phyloP scores from a whole-genome alignment of 306 rosid species.

The Malus sieversii region DNA sequence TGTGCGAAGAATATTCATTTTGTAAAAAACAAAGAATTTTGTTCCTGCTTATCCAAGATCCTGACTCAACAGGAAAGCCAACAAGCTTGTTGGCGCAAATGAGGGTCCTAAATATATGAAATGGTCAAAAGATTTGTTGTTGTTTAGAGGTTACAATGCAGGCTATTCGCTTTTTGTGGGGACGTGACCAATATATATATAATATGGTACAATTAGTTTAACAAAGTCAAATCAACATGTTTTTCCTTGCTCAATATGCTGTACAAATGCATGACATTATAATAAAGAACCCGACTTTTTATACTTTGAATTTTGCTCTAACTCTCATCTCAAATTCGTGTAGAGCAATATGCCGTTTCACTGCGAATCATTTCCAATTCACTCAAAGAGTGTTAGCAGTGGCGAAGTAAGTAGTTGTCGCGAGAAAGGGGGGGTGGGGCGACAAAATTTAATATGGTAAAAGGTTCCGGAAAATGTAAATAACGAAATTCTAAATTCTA shows the following conservation, averaged over 20 bases:
- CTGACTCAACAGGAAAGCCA: slow-evolving; percentile 11
- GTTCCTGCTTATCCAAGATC: slow-evolving; percentile 51
- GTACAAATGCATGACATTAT: neutral
- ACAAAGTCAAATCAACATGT: slow-evolving; percentile 32
- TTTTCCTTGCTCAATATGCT: slow-evolving; percentile 6
- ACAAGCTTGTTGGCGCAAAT: neutral
- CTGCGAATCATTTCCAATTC: no score
- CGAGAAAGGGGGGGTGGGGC: no score
- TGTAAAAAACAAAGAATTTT: slow-evolving; percentile 41
- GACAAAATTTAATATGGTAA: no score
- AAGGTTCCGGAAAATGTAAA: no score
- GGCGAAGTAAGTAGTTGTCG: no score
- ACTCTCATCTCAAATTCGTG: neutral
- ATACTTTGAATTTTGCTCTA: neutral
- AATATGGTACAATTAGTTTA: slow-evolving; percentile 15
- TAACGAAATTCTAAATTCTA: no score
- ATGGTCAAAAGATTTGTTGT: slow-evolving; percentile 34
- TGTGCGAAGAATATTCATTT: slow-evolving; percentile 59
- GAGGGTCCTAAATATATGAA: neutral
- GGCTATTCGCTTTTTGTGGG: slow-evolving; percentile 52
- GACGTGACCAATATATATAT: slow-evolving; percentile 13
- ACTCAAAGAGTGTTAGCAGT: no score
- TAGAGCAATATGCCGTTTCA: no score
- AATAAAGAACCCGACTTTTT: neutral
- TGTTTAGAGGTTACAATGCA: slow-evolving; percentile 35